Conservation (phyloP, 192 early-diverging fungal genomes). For the Podila minutissima region DNA sequence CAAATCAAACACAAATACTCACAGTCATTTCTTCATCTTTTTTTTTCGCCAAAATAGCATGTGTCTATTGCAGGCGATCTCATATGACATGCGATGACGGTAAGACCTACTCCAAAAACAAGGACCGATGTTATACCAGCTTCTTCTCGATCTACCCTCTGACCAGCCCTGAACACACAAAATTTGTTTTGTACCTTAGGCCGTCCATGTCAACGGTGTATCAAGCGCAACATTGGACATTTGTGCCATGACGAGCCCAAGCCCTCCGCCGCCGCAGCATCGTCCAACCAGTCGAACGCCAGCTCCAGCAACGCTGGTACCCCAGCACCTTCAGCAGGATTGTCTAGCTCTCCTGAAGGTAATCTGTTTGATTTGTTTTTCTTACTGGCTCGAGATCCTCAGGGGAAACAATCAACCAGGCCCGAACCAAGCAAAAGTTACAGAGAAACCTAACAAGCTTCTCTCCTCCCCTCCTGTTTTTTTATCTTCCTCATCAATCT, state of each 20-base stretch:
- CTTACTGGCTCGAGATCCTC: too few relatives aligned
- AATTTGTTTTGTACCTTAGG: constrained; percentile 44
- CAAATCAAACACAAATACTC: too few relatives aligned
- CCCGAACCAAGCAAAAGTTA: too few relatives aligned
- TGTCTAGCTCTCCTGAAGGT: constrained; percentile 2
- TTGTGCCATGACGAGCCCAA: constrained; percentile 91
- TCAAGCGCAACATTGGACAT: constrained; percentile 93
- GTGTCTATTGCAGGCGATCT: constrained; percentile 93
- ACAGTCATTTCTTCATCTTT: too few relatives aligned
- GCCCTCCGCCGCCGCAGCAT: constrained; percentile 30
- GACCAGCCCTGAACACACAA: background rate
- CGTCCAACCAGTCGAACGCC: constrained; percentile 1
- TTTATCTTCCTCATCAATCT: too few relatives aligned
- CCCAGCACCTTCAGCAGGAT: background rate
- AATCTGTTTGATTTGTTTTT: background rate
- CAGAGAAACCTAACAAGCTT: too few relatives aligned
- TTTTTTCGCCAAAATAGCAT: constrained; percentile 64
- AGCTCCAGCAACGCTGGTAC: background rate
- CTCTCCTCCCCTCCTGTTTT: too few relatives aligned
- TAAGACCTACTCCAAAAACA: constrained; percentile 13
- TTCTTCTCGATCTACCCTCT: background rate
- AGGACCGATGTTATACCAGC: background rate
- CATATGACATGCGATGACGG: constrained; percentile 97
- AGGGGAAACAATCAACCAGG: too few relatives aligned
- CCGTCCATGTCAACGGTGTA: constrained; percentile 93